phyloP scores from a whole-genome alignment of 2,329 filamentous ascomycete genomes.

The Aphanoascus verrucosus region DNA sequence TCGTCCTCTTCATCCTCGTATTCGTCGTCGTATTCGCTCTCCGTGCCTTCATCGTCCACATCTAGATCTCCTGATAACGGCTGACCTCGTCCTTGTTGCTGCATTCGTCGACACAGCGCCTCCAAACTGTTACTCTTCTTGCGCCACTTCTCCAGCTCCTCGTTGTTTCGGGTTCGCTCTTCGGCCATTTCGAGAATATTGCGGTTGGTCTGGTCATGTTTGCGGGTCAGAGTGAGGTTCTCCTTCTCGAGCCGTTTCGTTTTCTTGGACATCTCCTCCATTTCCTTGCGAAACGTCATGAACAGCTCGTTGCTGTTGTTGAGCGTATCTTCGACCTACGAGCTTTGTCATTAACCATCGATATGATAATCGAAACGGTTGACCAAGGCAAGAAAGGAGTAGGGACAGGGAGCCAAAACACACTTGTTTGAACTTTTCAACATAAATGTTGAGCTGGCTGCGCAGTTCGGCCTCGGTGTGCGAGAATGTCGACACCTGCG shows the following conservation, averaged over 20 bases:
- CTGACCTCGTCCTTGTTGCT: slow-evolving; percentile 77
- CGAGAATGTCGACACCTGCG: slow-evolving; percentile 87
- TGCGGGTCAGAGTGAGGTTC: slow-evolving; percentile 79
- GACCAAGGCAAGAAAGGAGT: not conserved
- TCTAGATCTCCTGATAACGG: slow-evolving; percentile 52
- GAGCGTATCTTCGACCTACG: slow-evolving; percentile 90
- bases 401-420: slow-evolving; percentile 21
- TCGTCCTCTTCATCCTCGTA: slow-evolving; percentile 52
- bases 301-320: slow-evolving; percentile 98
- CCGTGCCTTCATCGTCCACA: slow-evolving; percentile 37
- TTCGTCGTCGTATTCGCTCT: slow-evolving; percentile 44
- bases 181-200: slow-evolving; percentile 98
- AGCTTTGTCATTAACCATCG: slow-evolving; percentile 15
- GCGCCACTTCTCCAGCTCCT: slow-evolving; percentile 66
- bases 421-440: slow-evolving; percentile 99
- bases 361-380: slow-evolving; percentile 1
- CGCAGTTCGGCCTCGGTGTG: slow-evolving; percentile 90
- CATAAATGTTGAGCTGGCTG: slow-evolving; percentile 94
- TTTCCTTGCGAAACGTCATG: slow-evolving; percentile 92
- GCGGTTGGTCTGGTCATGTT: slow-evolving; percentile 84
- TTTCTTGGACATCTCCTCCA: slow-evolving; percentile 99
- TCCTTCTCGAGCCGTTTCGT: slow-evolving; percentile 95
- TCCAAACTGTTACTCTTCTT: slow-evolving; percentile 86
- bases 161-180: slow-evolving; percentile 66
- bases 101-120: slow-evolving; percentile 91